These are phyloP conservation scores for Ilex aquifolium DNA, from an alignment of 257 asterid species.

Conservation along the genomic window DNA sequence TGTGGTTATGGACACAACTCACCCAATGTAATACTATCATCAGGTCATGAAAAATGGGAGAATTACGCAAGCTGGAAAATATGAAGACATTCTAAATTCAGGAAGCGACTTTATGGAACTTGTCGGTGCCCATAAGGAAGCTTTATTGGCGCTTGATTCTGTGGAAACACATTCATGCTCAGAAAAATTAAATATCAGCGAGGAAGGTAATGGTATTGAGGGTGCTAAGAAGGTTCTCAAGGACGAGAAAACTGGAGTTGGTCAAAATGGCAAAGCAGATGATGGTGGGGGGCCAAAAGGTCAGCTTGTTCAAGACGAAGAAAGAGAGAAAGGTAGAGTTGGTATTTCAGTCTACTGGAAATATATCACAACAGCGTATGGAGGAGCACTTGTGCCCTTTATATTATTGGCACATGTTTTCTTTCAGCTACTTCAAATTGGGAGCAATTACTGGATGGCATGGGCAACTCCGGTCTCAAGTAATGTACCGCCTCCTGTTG, in stretches of 20 bases:
- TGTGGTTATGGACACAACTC: not conserved
- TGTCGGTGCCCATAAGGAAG: conserved; percentile 85
- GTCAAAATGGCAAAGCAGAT: conserved; percentile 27
- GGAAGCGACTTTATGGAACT: conserved; percentile 87
- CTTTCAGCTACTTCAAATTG: conserved; percentile 71
- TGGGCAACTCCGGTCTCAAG: conserved; percentile 92
- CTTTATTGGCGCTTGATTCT: conserved; percentile 57
- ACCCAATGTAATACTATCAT: not conserved
- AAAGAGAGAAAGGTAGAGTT: conserved; percentile 81
- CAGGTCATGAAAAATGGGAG: conserved; percentile 87
- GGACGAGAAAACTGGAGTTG: conserved; percentile 30
- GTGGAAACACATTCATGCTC: conserved; percentile 17
- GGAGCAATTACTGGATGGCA: conserved; percentile 98
- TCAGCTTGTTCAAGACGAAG: conserved; percentile 91
- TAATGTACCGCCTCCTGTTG: conserved; percentile 51
- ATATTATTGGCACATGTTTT: conserved; percentile 56
- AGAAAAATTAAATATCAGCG: conserved; percentile 5
- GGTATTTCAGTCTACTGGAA: conserved; percentile 78
- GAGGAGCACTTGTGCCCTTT: conserved; percentile 83
- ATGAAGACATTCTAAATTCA: conserved; percentile 56
- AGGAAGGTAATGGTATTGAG: conserved; percentile 16
- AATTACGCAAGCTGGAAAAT: conserved; percentile 73
- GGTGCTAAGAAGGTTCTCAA: conserved; percentile 19
- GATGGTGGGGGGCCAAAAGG: conserved; percentile 28
- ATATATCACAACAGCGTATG: conserved; percentile 68